A percentile compares a stretch with the other conserved stretches of the same genome.
Conservation (phyloP, 139 green algal species). For the Chlamydomonas sphaeroides region DNA sequence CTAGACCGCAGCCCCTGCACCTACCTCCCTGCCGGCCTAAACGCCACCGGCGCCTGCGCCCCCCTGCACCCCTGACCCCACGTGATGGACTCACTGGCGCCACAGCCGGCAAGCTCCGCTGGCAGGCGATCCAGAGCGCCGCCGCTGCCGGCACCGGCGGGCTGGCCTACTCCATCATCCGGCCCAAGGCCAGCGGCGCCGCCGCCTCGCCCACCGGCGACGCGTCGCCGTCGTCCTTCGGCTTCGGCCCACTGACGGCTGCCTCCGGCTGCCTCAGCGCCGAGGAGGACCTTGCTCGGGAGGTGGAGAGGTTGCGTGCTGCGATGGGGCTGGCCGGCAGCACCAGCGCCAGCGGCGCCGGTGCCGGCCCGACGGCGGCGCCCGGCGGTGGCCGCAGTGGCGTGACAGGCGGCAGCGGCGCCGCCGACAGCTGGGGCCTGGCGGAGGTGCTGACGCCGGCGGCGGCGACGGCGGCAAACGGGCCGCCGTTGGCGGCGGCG, state of each 20-base stretch:
- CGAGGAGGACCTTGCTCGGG: neutral
- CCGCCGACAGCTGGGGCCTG: neutral
- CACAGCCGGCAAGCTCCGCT: slow-evolving; percentile 20
- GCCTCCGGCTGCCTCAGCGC: too few relatives aligned
- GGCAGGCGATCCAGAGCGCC: slow-evolving; percentile 9
- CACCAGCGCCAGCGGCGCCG: too few relatives aligned
- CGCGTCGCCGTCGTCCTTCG: too few relatives aligned
- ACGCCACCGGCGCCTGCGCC: too few relatives aligned
- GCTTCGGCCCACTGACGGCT: too few relatives aligned
- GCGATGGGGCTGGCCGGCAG: neutral
- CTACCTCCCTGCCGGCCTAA: too few relatives aligned
- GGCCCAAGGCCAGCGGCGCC: neutral
- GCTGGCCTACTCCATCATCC: neutral
- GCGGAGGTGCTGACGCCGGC: neutral
- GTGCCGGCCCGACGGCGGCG: too few relatives aligned
- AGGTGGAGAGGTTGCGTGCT: neutral
- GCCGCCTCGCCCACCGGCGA: too few relatives aligned
- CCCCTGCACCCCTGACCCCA: neutral
- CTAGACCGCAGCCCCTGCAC: too few relatives aligned
- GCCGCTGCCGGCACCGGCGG: neutral
- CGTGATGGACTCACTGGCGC: too few relatives aligned
- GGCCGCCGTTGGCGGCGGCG: neutral
- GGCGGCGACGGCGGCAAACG: neutral
- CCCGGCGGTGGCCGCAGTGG: too few relatives aligned
- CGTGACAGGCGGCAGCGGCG: too few relatives aligned